phyloP scores from a whole-genome alignment of 192 early-diverging fungal species.

The Pilobolus umbonatus region DNA sequence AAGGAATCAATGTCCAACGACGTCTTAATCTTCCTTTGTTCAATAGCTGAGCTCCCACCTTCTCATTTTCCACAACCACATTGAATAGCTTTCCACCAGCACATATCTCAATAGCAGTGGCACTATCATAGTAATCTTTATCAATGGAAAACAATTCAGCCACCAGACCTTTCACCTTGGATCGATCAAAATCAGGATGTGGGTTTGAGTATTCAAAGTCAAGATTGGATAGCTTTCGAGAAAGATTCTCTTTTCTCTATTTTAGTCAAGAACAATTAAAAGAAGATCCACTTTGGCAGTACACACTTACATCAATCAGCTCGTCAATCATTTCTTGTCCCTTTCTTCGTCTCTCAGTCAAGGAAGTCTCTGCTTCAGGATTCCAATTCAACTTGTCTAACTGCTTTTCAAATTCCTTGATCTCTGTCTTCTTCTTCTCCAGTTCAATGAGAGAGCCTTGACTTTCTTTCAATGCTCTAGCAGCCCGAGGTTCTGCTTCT shows the following conservation, averaged over 20 bases:
- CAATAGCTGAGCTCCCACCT: constrained; percentile 74
- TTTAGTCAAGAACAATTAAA: not conserved
- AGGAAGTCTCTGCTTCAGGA: constrained; percentile 37
- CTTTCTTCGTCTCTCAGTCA: constrained; percentile 29
- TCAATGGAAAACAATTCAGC: constrained; percentile 82
- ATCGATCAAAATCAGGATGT: constrained; percentile 80
- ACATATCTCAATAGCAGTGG: constrained; percentile 87
- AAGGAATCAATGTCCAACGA: constrained; percentile 86
- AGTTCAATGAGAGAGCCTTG: constrained; percentile 47
- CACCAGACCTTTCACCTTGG: constrained; percentile 88
- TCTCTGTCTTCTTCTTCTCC: constrained; percentile 11
- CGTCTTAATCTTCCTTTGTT: constrained; percentile 70
- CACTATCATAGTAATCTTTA: constrained; percentile 56
- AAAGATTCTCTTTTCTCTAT: constrained; percentile 48
- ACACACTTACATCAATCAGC: constrained; percentile 34
- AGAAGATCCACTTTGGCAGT: not conserved
- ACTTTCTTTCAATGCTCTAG: constrained; percentile 65
- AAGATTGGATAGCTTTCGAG: constrained; percentile 52
- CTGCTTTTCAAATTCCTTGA: constrained; percentile 22
- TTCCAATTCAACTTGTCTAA: constrained; percentile 37
- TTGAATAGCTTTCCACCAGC: constrained; percentile 94
- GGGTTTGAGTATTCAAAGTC: constrained; percentile 87
- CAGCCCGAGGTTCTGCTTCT: constrained; percentile 62
- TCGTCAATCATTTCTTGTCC: constrained; percentile 25
- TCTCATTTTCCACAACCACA: constrained; percentile 91